Evolutionary conservation across 805 yeast species (phyloP).

Genomic region (Saccharomycopsis lassenensis): DNA sequence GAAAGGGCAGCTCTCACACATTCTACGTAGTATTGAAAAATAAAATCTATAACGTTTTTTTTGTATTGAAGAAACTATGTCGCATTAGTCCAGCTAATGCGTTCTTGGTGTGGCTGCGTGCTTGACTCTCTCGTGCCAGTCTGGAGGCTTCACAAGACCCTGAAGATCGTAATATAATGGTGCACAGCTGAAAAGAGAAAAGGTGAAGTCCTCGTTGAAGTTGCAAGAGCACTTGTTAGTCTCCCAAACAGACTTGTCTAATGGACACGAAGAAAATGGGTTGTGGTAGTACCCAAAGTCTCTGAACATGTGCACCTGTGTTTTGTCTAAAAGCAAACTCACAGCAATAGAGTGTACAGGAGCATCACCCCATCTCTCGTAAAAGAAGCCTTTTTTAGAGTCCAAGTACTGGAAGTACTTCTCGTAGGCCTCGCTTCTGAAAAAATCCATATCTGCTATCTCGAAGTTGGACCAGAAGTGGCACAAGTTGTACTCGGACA

Average conservation of each 20-base stretch:
- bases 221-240: conserved; percentile 42
- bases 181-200: conserved; percentile 39
- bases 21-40: too few relatives aligned
- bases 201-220: conserved; percentile 37
- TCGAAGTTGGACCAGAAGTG: conserved; percentile 61
- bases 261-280: conserved; percentile 50
- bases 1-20: too few relatives aligned
- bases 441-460: conserved; percentile 39
- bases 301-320: conserved; percentile 28
- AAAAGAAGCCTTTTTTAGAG: conserved; percentile 40
- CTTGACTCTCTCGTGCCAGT: conserved; percentile 4
- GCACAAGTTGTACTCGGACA: conserved; percentile 40
- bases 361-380: conserved; percentile 54
- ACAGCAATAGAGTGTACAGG: conserved; percentile 39
- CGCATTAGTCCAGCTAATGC: too few relatives aligned
- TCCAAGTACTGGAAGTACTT: conserved; percentile 36
- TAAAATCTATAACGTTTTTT: too few relatives aligned
- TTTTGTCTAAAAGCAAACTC: conserved; percentile 25
- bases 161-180: conserved; percentile 30
- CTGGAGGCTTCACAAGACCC: conserved; percentile 4
- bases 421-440: conserved; percentile 35
- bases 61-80: too few relatives aligned
- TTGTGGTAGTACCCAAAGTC: conserved; percentile 44
- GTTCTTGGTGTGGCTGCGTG: conserved; percentile 2
- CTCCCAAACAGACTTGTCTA: conserved; percentile 33